These are phyloP conservation scores for Angomonas deanei DNA, from an alignment of 208 protist genomes.

Conservation along the genomic window DNA sequence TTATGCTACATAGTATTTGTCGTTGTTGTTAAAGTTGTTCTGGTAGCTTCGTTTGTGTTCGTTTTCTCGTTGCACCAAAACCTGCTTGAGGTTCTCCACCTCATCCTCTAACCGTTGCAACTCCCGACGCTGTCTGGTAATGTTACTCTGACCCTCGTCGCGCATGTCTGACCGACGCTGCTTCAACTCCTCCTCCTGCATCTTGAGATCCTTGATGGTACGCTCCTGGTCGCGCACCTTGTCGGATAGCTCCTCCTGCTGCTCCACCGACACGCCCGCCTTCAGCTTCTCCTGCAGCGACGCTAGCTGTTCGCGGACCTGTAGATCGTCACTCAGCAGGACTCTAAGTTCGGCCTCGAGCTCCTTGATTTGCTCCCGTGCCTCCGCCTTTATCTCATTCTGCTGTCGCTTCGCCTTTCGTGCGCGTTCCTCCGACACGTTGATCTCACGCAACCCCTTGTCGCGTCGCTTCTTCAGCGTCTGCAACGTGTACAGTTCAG, in stretches of 20 bases:
- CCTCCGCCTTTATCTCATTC: conserved; percentile 31
- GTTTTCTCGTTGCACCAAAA: conserved; percentile 37
- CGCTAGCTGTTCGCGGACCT: conserved; percentile 50
- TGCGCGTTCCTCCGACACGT: conserved; percentile 29
- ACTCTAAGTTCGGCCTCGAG: conserved; percentile 44
- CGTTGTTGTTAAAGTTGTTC: background rate
- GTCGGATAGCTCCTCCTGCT: conserved; percentile 27
- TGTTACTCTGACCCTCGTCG: conserved; percentile 25
- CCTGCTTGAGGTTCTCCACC: conserved; percentile 31
- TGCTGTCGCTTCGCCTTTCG: conserved; percentile 37
- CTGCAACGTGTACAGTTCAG: conserved; percentile 56
- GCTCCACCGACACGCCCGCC: conserved; percentile 46
- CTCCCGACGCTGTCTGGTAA: conserved; percentile 35
- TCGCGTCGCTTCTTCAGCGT: conserved; percentile 45
- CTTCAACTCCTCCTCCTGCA: conserved; percentile 17
- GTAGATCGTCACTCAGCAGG: conserved; percentile 42
- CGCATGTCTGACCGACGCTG: conserved; percentile 23
- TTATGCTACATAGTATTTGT: conserved; percentile 1
- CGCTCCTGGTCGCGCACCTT: conserved; percentile 27
- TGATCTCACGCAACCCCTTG: conserved; percentile 38
- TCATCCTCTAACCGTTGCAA: conserved; percentile 39
- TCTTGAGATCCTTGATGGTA: conserved; percentile 15
- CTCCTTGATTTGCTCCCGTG: conserved; percentile 32
- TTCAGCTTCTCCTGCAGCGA: conserved; percentile 48
- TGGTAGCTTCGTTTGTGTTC: conserved; percentile 50